These are phyloP conservation scores for Eimeria nieschulzi DNA, from an alignment of 169 alveolate genomes.

Conservation along the genomic window DNA sequence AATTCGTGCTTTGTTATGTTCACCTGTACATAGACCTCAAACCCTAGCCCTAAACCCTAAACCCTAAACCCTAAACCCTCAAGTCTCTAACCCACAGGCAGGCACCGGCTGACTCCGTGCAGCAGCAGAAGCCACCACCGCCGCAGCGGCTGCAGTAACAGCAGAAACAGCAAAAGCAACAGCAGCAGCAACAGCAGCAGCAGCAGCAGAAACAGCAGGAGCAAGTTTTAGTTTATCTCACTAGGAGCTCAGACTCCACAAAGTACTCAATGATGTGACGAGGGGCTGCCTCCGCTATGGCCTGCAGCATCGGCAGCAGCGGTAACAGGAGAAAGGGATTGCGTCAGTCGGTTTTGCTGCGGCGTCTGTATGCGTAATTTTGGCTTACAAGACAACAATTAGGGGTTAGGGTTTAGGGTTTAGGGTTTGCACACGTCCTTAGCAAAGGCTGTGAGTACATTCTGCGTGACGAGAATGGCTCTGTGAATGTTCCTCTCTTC, in stretches of 20 bases:
- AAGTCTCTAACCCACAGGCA: background rate
- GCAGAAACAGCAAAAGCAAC: background rate
- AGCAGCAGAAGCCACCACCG: no score
- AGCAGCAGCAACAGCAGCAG: background rate
- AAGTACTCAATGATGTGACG: slow-evolving; percentile 91
- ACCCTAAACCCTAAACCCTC: background rate
- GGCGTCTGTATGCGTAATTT: no score
- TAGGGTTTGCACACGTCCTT: slow-evolving; percentile 82
- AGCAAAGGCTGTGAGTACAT: slow-evolving; percentile 93
- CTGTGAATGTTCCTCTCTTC: slow-evolving; percentile 91
- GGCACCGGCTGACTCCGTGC: no score
- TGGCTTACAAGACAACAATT: background rate
- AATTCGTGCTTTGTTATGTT: slow-evolving; percentile 98
- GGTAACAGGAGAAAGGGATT: background rate
- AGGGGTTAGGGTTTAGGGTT: background rate
- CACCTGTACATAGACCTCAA: slow-evolving; percentile 80
- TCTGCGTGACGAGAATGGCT: slow-evolving; percentile 93
- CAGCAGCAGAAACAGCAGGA: no score
- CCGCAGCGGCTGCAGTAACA: no score
- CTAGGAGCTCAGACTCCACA: slow-evolving; percentile 91
- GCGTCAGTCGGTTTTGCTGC: slow-evolving; percentile 23
- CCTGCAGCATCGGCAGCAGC: slow-evolving; percentile 77
- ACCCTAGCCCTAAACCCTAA: slow-evolving; percentile 15
- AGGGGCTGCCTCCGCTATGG: slow-evolving; percentile 93
- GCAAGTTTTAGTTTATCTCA: no score